phyloP scores from a whole-genome alignment of 2,329 filamentous ascomycete genomes.

The Boeremia lycopersici region DNA sequence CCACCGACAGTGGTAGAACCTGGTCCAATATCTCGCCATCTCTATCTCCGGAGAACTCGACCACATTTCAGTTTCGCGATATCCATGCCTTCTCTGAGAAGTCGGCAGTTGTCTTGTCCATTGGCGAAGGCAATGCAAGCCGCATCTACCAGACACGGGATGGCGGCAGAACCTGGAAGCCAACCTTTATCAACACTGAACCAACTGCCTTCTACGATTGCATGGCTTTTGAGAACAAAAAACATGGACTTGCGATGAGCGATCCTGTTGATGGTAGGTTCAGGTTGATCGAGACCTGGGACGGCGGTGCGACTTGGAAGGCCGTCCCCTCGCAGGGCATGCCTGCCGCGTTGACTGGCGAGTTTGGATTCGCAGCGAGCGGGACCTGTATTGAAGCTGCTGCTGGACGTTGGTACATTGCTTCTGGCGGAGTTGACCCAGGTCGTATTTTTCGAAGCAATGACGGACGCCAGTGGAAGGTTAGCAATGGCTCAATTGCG shows the following conservation, averaged over 20 bases:
- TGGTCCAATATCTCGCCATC: slow-evolving; percentile 35
- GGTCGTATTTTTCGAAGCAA: slow-evolving; percentile 32
- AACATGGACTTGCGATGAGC: slow-evolving; percentile 35
- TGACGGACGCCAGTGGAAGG: slow-evolving; percentile 26
- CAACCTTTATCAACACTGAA: slow-evolving; percentile 33
- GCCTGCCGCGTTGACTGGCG: slow-evolving; percentile 28
- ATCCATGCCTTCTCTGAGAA: slow-evolving; percentile 33
- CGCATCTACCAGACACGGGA: slow-evolving; percentile 32
- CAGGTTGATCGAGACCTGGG: slow-evolving; percentile 35
- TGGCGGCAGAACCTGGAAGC: slow-evolving; percentile 30
- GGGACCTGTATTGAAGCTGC: slow-evolving; percentile 37
- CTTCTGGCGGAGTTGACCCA: slow-evolving; percentile 32
- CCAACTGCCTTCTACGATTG: slow-evolving; percentile 37
- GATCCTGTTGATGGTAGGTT: slow-evolving; percentile 39
- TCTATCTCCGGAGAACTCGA: slow-evolving; percentile 26
- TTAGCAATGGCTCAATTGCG: slow-evolving; percentile 26
- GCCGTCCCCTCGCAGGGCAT: slow-evolving; percentile 23
- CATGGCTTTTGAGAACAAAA: slow-evolving; percentile 34
- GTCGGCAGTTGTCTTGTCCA: slow-evolving; percentile 29
- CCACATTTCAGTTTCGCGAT: slow-evolving; percentile 35
- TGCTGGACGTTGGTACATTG: slow-evolving; percentile 37
- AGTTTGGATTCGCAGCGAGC: slow-evolving; percentile 35
- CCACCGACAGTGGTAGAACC: slow-evolving; percentile 26
- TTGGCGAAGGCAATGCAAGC: slow-evolving; percentile 31
- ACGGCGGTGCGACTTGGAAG: slow-evolving; percentile 31